phyloP scores from a whole-genome alignment of 2,329 filamentous ascomycete genomes.

The Coleophoma crateriformis region DNA sequence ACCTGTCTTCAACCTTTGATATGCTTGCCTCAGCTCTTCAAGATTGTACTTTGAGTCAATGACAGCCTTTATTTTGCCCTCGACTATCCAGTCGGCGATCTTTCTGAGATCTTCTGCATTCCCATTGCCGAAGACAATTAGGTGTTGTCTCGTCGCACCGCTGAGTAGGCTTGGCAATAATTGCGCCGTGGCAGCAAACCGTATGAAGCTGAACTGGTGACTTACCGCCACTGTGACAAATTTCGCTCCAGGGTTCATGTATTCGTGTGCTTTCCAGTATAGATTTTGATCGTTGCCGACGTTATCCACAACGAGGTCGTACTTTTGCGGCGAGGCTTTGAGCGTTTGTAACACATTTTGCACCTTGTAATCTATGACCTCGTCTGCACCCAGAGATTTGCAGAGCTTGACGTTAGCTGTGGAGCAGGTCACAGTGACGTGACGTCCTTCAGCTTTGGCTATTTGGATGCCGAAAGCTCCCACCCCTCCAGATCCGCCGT shows the following conservation, averaged over 20 bases:
- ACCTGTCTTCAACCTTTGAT: slow-evolving; percentile 50
- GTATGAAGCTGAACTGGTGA: too few relatives aligned
- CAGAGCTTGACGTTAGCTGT: slow-evolving; percentile 49
- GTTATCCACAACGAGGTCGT: slow-evolving; percentile 2
- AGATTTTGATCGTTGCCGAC: not conserved
- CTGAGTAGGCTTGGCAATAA: slow-evolving; percentile 2
- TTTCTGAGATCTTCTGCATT: slow-evolving; percentile 40
- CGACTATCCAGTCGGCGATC: slow-evolving; percentile 48
- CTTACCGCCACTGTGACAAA: slow-evolving; percentile 41
- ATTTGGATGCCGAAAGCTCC: slow-evolving; percentile 58
- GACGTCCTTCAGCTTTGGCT: slow-evolving; percentile 52
- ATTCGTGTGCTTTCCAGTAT: not conserved
- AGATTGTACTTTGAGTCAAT: slow-evolving; percentile 51
- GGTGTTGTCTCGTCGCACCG: slow-evolving; percentile 29
- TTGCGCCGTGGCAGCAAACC: not conserved
- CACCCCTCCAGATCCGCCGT: slow-evolving; percentile 58
- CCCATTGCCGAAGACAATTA: slow-evolving; percentile 28
- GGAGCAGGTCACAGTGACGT: slow-evolving; percentile 55
- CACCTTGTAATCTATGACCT: slow-evolving; percentile 20
- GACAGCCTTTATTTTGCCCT: slow-evolving; percentile 51
- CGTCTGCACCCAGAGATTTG: slow-evolving; percentile 42
- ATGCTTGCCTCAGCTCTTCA: slow-evolving; percentile 51
- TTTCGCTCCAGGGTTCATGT: not conserved
- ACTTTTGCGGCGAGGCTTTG: not conserved
- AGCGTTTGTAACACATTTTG: not conserved